Evolutionary conservation across 352 stramenopile species (phyloP).

Genomic region (Phytophthora pisi): DNA sequence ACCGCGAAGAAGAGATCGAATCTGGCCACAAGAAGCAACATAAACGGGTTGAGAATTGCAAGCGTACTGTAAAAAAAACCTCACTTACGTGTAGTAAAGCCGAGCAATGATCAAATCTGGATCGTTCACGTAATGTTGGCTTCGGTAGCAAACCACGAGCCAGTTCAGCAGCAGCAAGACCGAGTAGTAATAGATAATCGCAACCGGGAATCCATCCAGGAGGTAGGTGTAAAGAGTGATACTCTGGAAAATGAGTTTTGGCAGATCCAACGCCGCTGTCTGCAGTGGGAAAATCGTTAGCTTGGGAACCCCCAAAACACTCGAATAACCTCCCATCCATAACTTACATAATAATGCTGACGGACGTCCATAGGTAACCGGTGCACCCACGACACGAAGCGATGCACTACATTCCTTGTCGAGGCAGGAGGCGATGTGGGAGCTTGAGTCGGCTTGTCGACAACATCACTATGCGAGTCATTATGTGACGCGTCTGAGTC

Average conservation of each 20-base stretch:
- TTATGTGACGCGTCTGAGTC: background rate
- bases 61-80: background rate
- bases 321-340: no score
- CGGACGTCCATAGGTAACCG: slow-evolving; percentile 15
- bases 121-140: slow-evolving; percentile 41
- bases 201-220: slow-evolving; percentile 42
- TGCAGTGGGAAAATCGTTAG: slow-evolving; percentile 21
- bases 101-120: slow-evolving; percentile 35
- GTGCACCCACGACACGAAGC: background rate
- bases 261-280: slow-evolving; percentile 46
- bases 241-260: slow-evolving; percentile 56
- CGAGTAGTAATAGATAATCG: slow-evolving; percentile 48
- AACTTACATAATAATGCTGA: slow-evolving; percentile 26
- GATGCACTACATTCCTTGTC: background rate
- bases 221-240: slow-evolving; percentile 45
- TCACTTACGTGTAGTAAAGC: slow-evolving; percentile 45
- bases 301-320: background rate
- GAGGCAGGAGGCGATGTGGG: background rate
- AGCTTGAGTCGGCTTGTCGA: background rate
- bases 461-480: background rate
- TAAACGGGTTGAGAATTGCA: background rate
- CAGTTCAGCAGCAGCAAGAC: slow-evolving; percentile 43
- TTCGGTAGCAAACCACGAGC: slow-evolving; percentile 53
- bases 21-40: slow-evolving; percentile 11
- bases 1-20: slow-evolving; percentile 62